Percentiles rank a stretch among this genome's conserved stretches.
These are phyloP conservation scores for Nematocida homosporus DNA, from an alignment of 371 early-diverging fungal species.

Conservation along the genomic window DNA sequence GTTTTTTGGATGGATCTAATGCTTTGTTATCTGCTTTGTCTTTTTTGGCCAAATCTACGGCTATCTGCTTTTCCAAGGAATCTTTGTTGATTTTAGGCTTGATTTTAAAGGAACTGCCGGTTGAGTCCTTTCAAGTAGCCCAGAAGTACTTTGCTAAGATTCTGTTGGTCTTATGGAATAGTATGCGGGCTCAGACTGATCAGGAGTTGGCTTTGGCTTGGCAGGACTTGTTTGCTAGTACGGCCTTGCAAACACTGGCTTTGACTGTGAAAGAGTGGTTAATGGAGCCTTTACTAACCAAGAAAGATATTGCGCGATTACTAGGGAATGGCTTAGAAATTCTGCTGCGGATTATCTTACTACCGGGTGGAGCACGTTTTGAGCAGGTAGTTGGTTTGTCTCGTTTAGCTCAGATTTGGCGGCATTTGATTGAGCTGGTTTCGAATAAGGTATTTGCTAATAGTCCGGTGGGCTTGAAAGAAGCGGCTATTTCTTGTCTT, in stretches of 20 bases:
- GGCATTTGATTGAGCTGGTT: constrained; percentile 12
- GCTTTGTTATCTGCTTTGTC: constrained; percentile 6
- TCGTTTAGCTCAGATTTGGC: constrained; percentile 42
- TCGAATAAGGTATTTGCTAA: constrained; percentile 6
- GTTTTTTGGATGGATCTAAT: neutral
- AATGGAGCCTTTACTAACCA: neutral
- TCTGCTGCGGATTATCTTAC: constrained; percentile 5
- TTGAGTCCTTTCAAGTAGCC: neutral
- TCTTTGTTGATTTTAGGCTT: neutral
- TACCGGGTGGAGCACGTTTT: neutral
- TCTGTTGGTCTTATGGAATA: constrained; percentile 18
- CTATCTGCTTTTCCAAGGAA: neutral
- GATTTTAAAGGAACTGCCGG: neutral
- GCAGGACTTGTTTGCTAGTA: neutral
- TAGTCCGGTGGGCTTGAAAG: neutral
- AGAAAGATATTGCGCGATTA: constrained; percentile 9
- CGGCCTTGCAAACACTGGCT: neutral
- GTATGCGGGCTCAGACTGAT: neutral
- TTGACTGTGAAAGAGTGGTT: neutral
- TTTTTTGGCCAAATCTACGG: constrained; percentile 17
- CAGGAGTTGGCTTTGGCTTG: neutral
- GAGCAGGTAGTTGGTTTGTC: neutral
- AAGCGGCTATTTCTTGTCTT: constrained; percentile 11
- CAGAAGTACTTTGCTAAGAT: constrained; percentile 6
- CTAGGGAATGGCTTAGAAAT: constrained; percentile 43